phyloP scores from a whole-genome alignment of 306 rosid genomes.

The Gleditsia sinensis region DNA sequence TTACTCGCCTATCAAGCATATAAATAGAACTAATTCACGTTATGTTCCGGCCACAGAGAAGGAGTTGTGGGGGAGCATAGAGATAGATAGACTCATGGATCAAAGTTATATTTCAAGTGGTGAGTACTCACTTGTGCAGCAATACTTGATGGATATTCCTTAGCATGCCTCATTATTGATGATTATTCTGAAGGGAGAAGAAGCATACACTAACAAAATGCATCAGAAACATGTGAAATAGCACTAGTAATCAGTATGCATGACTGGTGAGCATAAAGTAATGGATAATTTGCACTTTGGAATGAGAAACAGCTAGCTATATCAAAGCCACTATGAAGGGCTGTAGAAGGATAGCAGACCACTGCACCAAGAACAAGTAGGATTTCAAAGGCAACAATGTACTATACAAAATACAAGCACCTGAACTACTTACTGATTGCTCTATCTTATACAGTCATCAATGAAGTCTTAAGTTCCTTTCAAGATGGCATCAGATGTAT shows the following conservation, averaged over 20 bases:
- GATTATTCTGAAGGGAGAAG: slow-evolving; percentile 31
- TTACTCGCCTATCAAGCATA: slow-evolving; percentile 62
- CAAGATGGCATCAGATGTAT: neutral
- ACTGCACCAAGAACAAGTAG: slow-evolving; percentile 15
- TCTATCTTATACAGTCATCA: neutral
- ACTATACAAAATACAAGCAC: slow-evolving; percentile 7
- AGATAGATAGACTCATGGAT: slow-evolving; percentile 8
- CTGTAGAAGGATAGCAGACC: slow-evolving; percentile 3
- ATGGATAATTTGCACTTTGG: slow-evolving; percentile 2
- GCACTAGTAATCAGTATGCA: slow-evolving; percentile 6
- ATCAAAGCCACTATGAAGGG: neutral
- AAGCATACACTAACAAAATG: slow-evolving; percentile 29
- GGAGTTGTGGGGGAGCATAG: neutral
- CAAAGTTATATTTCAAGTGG: slow-evolving; percentile 13
- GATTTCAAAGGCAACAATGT: neutral
- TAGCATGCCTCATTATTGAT: slow-evolving; percentile 60
- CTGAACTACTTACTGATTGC: slow-evolving; percentile 23
- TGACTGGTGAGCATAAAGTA: slow-evolving; percentile 11
- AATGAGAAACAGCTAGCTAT: slow-evolving; percentile 7
- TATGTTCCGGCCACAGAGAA: slow-evolving; percentile 18
- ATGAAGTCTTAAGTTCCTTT: neutral
- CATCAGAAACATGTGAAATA: neutral
- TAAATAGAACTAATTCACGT: slow-evolving; percentile 35
- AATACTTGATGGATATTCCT: slow-evolving; percentile 67
- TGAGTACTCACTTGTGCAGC: slow-evolving; percentile 58